Percentiles rank a stretch among this genome's conserved stretches.
These are phyloP conservation scores for Thymus quinquecostatus DNA, from an alignment of 257 asterid genomes.

Conservation along the genomic window DNA sequence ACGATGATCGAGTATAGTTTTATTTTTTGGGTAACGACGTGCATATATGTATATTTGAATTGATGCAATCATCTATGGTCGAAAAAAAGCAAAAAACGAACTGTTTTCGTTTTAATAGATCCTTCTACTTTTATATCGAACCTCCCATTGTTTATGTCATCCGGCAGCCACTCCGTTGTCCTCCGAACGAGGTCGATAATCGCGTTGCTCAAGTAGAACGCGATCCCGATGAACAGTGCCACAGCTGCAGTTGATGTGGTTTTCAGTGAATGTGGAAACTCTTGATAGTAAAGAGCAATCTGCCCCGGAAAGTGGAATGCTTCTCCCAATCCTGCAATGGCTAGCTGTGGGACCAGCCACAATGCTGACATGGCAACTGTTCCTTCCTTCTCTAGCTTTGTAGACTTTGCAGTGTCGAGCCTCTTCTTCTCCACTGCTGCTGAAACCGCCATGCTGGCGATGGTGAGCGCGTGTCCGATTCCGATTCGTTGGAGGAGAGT, in stretches of 20 bases:
- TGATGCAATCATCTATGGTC: neutral
- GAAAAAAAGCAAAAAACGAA: too few relatives aligned
- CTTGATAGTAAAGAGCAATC: slow-evolving; percentile 58
- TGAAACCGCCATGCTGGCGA: slow-evolving; percentile 54
- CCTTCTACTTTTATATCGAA: slow-evolving; percentile 2
- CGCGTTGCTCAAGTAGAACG: slow-evolving; percentile 48
- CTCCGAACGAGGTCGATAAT: slow-evolving; percentile 44
- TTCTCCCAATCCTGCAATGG: slow-evolving; percentile 57
- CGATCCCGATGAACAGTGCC: slow-evolving; percentile 51
- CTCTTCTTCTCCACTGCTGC: slow-evolving; percentile 63
- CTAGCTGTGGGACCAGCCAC: slow-evolving; percentile 66
- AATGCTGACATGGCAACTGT: slow-evolving; percentile 50
- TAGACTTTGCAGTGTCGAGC: slow-evolving; percentile 32
- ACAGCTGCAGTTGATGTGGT: slow-evolving; percentile 61
- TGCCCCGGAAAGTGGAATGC: slow-evolving; percentile 68
- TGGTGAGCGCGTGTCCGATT: slow-evolving; percentile 49
- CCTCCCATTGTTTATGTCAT: slow-evolving; percentile 66
- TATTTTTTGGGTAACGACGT: slow-evolving; percentile 38
- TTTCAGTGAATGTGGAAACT: slow-evolving; percentile 55
- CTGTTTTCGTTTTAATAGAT: too few relatives aligned
- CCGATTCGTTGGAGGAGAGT: slow-evolving; percentile 68
- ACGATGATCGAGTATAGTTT: slow-evolving; percentile 57
- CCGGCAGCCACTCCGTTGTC: slow-evolving; percentile 65
- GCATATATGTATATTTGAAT: slow-evolving; percentile 23
- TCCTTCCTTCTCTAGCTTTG: neutral